Evolutionary conservation across 208 protist genomes (phyloP), one percentile per base, ranked within the genome.

Genomic region (Trypanosoma cruzi): DNA sequence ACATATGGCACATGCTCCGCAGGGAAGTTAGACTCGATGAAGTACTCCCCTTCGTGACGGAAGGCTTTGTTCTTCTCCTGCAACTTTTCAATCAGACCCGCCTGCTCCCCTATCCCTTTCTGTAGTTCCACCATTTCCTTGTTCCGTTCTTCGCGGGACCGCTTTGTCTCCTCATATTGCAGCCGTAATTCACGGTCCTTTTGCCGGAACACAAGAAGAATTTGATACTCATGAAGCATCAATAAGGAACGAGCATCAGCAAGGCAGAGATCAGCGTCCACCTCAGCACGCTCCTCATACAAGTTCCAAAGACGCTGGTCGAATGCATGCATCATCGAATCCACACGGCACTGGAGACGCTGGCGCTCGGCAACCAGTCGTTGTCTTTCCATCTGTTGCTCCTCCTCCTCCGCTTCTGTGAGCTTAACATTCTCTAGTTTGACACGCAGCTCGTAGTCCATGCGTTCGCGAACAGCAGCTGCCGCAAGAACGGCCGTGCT

Each of bases 251-350:
- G 95, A 10, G 95, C 64, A 50, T 98, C 93, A 4, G 93, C 90
- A 31, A 96, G 83, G 74, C 98, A 98, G 4, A 99, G 68, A 73
- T 99, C 97, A 2, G 84, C 88, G 61, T 98, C 97, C 24, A 99
- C 80, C 31, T 76, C 70, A 20, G 92, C 87, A 32, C 96, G 93
- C 49, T 97, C 90, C 4, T 81, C 71, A 32, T 89, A 71, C 34
- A 99, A 79, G 2, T 83, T 59, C 37, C 86, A 81, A 24, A 98
- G 71, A 24, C 85, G 74, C 20, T 70, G 58, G 69, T 98, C 96
- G 72, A 98, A 98, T 40, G 75, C 74, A 0, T 49, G 48, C 55
- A 88, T 86, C 20, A 93, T 68, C 8, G 74, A 46, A 18, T 75
- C 31, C 44, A 86, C 80, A 56, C 85, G 79, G 6, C 61, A 52